These are phyloP conservation scores for Fusarium multiceps DNA, from an alignment of 2,329 filamentous ascomycete species.

Conservation along the genomic window DNA sequence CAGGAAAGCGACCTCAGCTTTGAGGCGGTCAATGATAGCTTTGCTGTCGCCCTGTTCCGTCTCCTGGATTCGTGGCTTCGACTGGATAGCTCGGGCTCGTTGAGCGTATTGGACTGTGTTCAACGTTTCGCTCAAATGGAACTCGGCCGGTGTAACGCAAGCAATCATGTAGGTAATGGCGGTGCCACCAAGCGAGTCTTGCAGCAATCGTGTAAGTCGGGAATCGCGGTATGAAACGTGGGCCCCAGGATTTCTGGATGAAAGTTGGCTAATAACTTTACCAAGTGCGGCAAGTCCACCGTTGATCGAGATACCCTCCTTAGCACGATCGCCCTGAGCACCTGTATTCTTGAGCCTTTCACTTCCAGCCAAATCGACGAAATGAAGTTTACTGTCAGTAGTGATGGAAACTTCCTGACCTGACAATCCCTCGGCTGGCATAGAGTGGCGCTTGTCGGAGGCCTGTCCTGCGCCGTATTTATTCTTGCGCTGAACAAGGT, in stretches of 20 bases:
- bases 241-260: constrained; percentile 84
- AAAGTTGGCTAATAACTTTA: constrained; percentile 98
- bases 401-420: constrained; percentile 76
- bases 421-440: constrained; percentile 83
- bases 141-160: constrained; percentile 95
- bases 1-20: constrained; percentile 92
- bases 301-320: constrained; percentile 98
- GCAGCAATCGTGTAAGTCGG: constrained; percentile 91
- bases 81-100: constrained; percentile 94
- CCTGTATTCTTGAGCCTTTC: constrained; percentile 97
- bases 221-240: constrained; percentile 99
- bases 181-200: constrained; percentile 96
- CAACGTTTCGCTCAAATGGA: constrained; percentile 95
- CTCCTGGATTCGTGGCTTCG: constrained; percentile 95
- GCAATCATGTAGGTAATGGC: constrained; percentile 99
- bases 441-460: constrained; percentile 86
- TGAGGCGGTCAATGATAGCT: constrained; percentile 90
- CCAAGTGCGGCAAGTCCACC: constrained; percentile 92
- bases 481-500: constrained; percentile 85
- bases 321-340: constrained; percentile 92
- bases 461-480: constrained; percentile 64
- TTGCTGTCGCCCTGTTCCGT: constrained; percentile 94
- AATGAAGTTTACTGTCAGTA: constrained; percentile 97
- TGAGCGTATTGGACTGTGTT: constrained; percentile 99
- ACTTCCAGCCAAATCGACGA: constrained; percentile 96